Base-by-base conservation (phyloP, 352 stramenopile species). In the Elongisporangium anandrum region DNA sequence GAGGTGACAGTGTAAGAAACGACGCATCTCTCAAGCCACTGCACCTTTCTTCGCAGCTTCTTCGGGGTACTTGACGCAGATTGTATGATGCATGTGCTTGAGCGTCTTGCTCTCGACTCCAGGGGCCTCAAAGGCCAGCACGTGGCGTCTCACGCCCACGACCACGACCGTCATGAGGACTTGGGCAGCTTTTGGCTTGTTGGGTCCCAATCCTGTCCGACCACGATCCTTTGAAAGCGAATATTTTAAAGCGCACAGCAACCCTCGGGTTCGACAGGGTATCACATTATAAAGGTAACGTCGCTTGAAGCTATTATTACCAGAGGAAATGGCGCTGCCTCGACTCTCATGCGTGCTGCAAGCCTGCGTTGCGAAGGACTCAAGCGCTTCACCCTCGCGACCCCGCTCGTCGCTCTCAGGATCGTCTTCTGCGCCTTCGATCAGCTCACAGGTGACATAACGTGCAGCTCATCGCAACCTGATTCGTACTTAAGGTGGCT, bases 111-210 rank as follows among this genome's bases (percentile, higher is more conserved):
- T 61, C 59, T 87, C 77, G 0, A 51, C 45, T 15, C 78, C 70
- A 1, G 71, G 68, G n/a, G 68, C 41, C 56, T 81, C 77, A 59
- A 84, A 87, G 2, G 77, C 72, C 39, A 69, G 54, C 22, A 84
- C 71, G 22, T 56, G 61, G 17, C 69, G 67, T 54, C 68, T 60
- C 23, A 87, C 60, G 12, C 55, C 75, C 17, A 87, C 56, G n/a
- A 57, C 63, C 15, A 75, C 56, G 34, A 45, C 34, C 34, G 34
- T 9, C 34, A 45, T 45, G 34, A 12, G 10, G 10, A 17, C 34
- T 45, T 17, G 34, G 12, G 34, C 34, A 45, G 34, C 34, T 45
- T 12, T 45, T 45, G 10, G 34, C 10, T 45, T 17, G 34, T 45
- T 45, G 34, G 34, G 34, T 45, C 34, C 16, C 34, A 45, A 45